Conservation (phyloP, 225 moss, liverwort and hornwort species). For the Bryoerythrophyllum caledonicum region DNA sequence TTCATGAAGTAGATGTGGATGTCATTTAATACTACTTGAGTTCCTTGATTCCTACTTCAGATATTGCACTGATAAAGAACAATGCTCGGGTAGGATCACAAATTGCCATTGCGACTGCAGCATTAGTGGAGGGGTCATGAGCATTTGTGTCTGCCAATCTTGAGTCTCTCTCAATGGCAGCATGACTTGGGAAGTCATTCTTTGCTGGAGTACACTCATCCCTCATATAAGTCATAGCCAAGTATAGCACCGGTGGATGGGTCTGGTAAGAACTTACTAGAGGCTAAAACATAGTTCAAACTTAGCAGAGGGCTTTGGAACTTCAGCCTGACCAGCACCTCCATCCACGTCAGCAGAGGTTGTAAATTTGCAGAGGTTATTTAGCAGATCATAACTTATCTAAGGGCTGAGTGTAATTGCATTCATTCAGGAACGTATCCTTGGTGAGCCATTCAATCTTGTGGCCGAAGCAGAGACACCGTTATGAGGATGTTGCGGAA, state of each 20-base stretch:
- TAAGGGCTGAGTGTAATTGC: neutral
- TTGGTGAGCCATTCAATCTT: neutral
- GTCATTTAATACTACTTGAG: neutral
- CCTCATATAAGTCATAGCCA: too few relatives aligned
- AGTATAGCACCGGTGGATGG: too few relatives aligned
- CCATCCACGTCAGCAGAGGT: too few relatives aligned
- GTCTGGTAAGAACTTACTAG: too few relatives aligned
- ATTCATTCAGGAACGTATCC: neutral
- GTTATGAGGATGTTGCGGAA: neutral
- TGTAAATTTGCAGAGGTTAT: too few relatives aligned
- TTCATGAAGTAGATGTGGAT: neutral
- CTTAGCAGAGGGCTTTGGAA: neutral
- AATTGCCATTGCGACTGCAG: constrained; percentile 49
- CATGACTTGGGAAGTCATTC: too few relatives aligned
- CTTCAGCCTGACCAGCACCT: too few relatives aligned
- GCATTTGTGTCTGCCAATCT: neutral
- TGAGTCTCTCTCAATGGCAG: too few relatives aligned
- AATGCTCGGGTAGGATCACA: constrained; percentile 77
- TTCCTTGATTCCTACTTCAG: constrained; percentile 50
- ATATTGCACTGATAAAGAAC: constrained; percentile 82
- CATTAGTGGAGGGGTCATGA: constrained; percentile 36
- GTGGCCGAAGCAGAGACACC: neutral
- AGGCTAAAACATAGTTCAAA: too few relatives aligned
- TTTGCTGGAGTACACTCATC: too few relatives aligned
- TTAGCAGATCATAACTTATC: too few relatives aligned